phyloP scores from a whole-genome alignment of 257 asterid species.

The Cinchona pubescens region DNA sequence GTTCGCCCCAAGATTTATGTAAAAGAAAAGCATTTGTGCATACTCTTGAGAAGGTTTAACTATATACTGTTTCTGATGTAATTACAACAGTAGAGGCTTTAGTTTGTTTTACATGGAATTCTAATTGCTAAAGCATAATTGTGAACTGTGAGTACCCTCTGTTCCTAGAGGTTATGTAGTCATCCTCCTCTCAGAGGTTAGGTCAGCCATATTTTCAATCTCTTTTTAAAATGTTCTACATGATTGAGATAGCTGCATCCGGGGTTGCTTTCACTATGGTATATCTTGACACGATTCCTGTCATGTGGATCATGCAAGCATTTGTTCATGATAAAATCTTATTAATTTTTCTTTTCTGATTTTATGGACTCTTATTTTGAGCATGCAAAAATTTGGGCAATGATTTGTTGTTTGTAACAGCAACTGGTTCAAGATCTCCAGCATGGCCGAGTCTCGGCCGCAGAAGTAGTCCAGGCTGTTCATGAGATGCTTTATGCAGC shows the following conservation, averaged over 20 bases:
- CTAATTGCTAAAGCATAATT: not conserved
- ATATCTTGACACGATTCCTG: not conserved
- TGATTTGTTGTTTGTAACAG: slow-evolving; percentile 28
- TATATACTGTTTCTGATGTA: not conserved
- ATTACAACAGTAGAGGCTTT: too few species aligned
- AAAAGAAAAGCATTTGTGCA: not conserved
- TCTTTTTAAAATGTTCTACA: not conserved
- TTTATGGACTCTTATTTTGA: not conserved
- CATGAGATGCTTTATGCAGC: slow-evolving; percentile 96
- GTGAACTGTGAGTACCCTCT: not conserved
- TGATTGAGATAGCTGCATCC: slow-evolving; percentile 4
- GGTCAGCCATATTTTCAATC: not conserved
- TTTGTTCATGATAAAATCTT: too few species aligned
- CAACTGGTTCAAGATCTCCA: slow-evolving; percentile 67
- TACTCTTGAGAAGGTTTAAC: not conserved
- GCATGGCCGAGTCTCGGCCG: slow-evolving; percentile 78
- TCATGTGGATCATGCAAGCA: not conserved
- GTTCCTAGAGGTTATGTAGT: too few species aligned
- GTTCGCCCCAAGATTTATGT: not conserved
- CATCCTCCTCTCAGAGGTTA: not conserved
- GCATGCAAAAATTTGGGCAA: not conserved
- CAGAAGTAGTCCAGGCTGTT: slow-evolving; percentile 91
- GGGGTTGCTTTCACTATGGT: not conserved
- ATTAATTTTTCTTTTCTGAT: not conserved
- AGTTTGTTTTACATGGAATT: too few species aligned